phyloP scores from a whole-genome alignment of 2,329 filamentous ascomycete species.

The Verticillium longisporum region DNA sequence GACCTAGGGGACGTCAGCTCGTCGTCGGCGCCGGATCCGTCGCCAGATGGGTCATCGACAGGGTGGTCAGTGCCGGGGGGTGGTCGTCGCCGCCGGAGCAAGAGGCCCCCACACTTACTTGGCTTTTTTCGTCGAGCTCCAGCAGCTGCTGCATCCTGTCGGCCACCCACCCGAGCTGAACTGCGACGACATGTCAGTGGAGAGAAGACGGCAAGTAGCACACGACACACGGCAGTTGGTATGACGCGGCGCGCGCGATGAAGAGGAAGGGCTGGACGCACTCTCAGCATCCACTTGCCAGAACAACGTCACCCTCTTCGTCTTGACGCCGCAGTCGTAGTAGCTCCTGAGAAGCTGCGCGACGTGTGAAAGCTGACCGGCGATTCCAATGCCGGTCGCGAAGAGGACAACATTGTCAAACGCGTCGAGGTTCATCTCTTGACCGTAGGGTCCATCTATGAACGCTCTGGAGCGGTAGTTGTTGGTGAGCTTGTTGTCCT shows the following conservation, averaged over 20 bases:
- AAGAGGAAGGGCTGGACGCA: background rate
- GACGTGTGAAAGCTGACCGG: background rate
- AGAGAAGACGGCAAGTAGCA: no score
- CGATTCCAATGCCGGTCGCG: background rate
- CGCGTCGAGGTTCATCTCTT: background rate
- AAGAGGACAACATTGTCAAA: background rate
- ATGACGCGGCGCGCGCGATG: no score
- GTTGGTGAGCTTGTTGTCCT: no score
- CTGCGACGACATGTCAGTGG: background rate
- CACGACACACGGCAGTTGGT: background rate
- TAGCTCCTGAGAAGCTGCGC: background rate
- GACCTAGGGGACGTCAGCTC: no score
- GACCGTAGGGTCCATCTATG: background rate
- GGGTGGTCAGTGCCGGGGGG: no score
- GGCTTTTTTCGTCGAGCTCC: background rate
- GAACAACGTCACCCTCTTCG: background rate
- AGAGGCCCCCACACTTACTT: background rate
- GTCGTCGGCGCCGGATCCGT: no score
- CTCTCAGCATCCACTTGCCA: background rate
- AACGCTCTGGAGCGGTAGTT: background rate
- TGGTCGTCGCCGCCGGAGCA: no score
- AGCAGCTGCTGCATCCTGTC: background rate
- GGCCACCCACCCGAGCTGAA: background rate
- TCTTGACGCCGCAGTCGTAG: background rate
- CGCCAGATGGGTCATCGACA: no score